Conservation (phyloP, 2,329 filamentous ascomycete species). For the Clonostachys chloroleuca region DNA sequence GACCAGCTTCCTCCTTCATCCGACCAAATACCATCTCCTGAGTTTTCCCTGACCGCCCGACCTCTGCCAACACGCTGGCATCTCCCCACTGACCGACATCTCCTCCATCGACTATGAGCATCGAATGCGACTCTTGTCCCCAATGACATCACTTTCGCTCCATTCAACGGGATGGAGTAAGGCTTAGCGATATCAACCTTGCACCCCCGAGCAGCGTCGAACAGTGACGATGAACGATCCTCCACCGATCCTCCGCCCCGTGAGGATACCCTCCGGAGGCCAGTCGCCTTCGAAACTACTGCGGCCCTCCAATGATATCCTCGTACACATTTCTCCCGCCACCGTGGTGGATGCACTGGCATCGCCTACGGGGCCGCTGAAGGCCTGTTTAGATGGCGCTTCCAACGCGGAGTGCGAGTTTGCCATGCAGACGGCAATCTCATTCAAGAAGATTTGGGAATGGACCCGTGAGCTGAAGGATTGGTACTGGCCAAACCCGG, state of each 20-base stretch:
- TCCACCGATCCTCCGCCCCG: constrained; percentile 22
- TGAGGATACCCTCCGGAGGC: constrained; percentile 21
- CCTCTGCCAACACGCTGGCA: too few species aligned
- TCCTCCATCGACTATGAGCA: constrained; percentile 12
- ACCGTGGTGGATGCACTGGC: constrained; percentile 57
- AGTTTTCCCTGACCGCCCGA: too few species aligned
- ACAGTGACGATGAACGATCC: constrained; percentile 24
- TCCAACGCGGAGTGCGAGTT: constrained; percentile 66
- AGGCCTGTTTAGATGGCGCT: constrained; percentile 56
- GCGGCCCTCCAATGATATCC: constrained; percentile 49
- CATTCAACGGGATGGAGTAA: constrained; percentile 23
- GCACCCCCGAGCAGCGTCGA: neutral
- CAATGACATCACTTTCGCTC: constrained; percentile 15
- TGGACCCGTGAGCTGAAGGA: constrained; percentile 69
- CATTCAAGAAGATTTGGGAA: constrained; percentile 65
- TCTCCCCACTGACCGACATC: neutral
- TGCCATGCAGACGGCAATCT: constrained; percentile 64
- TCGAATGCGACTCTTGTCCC: constrained; percentile 8
- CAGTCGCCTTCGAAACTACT: constrained; percentile 37
- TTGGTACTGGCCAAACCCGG: constrained; percentile 51
- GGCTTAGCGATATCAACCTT: neutral
- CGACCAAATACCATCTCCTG: too few species aligned
- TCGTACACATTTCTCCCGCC: constrained; percentile 56
- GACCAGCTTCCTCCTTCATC: too few species aligned
- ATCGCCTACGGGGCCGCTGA: constrained; percentile 45